Evolutionary conservation across 2,329 filamentous ascomycete species (phyloP), one percentile per base, ranked within the genome.

Genomic region (Penicillium sp.): DNA sequence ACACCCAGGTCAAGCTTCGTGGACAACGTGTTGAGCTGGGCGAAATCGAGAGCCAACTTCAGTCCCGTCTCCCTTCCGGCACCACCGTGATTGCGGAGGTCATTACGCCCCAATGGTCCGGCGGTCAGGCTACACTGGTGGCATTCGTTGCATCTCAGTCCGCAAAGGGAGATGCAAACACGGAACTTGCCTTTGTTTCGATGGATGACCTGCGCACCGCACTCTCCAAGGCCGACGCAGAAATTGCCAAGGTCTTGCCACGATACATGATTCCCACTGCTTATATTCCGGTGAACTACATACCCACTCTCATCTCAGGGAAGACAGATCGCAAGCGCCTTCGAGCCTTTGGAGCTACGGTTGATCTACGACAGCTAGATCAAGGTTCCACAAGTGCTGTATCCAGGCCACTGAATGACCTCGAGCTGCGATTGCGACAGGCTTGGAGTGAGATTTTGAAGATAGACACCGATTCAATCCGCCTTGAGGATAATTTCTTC

Each of bases 11-110:
- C 43, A 76, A 76, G 52, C 39, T 76, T 7, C 68, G 71, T 10
- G 74, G 74, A 15, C 73, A 76, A 43, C 71, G 74, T 36, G 66
- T 76, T n/a, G 74, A 76, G 51, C 64, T 74, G 2, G 73, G 70
- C 2, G 74, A 75, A 49, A 69, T 76, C 6, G 73, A 76, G 52
- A 68, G 67, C 51, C 68, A 71, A 18, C 58, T 71, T 15, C 62
- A 60, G 33, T 62, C 57, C 12, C 54, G 62, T 36, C 52, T 72
- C n/a, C 64, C 65, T 6, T 52, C 65, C 1, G 63, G 66, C 6
- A 52, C 65, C 10, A 73, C 72, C 3, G 70, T 80, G 0, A 76
- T 79, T 24, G 76, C 73, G 2, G 80, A 82, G 57, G 77, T 82
- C 12, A 76, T 82, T 58, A 57, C 54, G 2, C 65, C 68, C 2